These are phyloP conservation scores for Boletus patriciae DNA, from an alignment of 768 basidiomycete genomes.

Conservation along the genomic window DNA sequence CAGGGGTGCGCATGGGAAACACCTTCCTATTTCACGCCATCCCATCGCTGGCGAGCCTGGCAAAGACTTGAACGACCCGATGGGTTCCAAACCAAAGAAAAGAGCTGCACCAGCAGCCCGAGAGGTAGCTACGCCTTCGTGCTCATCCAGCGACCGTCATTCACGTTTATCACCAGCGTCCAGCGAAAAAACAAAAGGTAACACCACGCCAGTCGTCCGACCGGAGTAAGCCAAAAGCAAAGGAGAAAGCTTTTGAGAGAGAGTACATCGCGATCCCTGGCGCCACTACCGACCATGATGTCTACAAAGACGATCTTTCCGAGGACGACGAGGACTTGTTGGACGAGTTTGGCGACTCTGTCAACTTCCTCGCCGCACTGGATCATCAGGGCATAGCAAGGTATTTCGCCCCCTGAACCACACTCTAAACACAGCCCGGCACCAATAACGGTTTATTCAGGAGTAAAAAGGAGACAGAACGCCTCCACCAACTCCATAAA, in stretches of 20 bases:
- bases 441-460: slow-evolving; percentile 38
- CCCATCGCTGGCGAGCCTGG: neutral
- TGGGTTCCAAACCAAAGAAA: slow-evolving; percentile 35
- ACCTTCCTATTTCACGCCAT: slow-evolving; percentile 22
- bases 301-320: slow-evolving; percentile 48
- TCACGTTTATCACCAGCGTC: slow-evolving; percentile 28
- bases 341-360: slow-evolving; percentile 59
- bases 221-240: slow-evolving; percentile 45
- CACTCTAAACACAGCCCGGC: neutral
- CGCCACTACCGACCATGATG: slow-evolving; percentile 2
- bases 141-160: neutral
- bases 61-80: slow-evolving; percentile 4
- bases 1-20: slow-evolving; percentile 13
- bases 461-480: slow-evolving; percentile 81
- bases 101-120: slow-evolving; percentile 32
- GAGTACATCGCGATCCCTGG: slow-evolving; percentile 62
- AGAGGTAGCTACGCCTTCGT: slow-evolving; percentile 25
- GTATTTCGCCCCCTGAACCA: slow-evolving; percentile 43
- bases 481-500: slow-evolving; percentile 66
- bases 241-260: slow-evolving; percentile 61
- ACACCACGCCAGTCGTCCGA: slow-evolving; percentile 28
- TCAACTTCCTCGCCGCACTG: slow-evolving; percentile 65
- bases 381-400: slow-evolving; percentile 81
- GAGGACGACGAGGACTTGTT: slow-evolving; percentile 70
- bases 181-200: slow-evolving; percentile 65